Evolutionary conservation across 2,329 filamentous ascomycete genomes (phyloP).

Genomic region (Lachnellula cervina): DNA sequence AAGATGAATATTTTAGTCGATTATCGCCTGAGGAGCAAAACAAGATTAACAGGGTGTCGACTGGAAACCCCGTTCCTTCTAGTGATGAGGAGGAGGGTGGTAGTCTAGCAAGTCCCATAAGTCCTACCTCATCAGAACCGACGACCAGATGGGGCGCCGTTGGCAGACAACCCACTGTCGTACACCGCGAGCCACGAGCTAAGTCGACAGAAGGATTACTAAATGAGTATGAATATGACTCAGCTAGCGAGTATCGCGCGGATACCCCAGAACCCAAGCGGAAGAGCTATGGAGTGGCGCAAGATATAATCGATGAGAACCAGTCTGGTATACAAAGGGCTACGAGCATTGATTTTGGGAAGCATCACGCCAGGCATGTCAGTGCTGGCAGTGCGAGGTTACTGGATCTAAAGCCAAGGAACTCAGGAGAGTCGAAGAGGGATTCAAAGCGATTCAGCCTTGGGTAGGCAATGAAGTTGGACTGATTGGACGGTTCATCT

Average conservation of each 20-base stretch:
- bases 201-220: constrained; percentile 56
- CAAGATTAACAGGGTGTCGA: constrained; percentile 37
- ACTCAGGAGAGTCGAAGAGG: constrained; percentile 47
- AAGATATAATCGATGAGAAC: constrained; percentile 15
- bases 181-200: constrained; percentile 53
- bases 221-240: constrained; percentile 27
- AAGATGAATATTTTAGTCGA: constrained; percentile 70
- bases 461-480: constrained; percentile 13
- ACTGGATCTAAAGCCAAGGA: constrained; percentile 58
- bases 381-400: constrained; percentile 75
- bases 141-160: constrained; percentile 31
- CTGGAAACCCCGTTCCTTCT: constrained; percentile 45
- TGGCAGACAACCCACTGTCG: constrained; percentile 53
- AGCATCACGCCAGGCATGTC: constrained; percentile 63
- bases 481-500: constrained; percentile 1
- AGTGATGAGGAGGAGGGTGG: constrained; percentile 55
- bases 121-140: constrained; percentile 22
- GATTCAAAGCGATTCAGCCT: constrained; percentile 20
- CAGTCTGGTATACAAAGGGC: constrained; percentile 51
- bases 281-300: constrained; percentile 15
- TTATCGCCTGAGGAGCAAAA: constrained; percentile 37
- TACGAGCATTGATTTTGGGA: constrained; percentile 60
- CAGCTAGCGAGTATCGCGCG: constrained; percentile 10
- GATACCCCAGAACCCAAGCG: constrained; percentile 33
- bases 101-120: constrained; percentile 27